phyloP scores from a whole-genome alignment of 2,329 filamentous ascomycete genomes.

The Trichothecium roseum region DNA sequence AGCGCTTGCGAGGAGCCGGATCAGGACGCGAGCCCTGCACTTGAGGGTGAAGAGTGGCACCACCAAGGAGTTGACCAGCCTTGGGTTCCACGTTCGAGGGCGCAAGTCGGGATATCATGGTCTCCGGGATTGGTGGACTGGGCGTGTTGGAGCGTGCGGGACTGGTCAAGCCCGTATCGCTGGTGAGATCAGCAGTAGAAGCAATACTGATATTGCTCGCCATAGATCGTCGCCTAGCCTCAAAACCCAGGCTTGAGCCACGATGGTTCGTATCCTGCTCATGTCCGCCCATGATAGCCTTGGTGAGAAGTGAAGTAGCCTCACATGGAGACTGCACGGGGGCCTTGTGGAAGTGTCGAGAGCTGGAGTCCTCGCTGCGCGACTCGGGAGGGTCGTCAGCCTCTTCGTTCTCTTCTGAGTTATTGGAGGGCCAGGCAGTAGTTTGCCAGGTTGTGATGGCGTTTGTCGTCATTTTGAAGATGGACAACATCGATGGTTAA shows the following conservation, averaged over 20 bases:
- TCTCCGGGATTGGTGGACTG: slow-evolving; percentile 68
- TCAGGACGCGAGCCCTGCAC: background rate
- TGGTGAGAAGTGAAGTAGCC: slow-evolving; percentile 77
- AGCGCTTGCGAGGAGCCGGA: slow-evolving; percentile 56
- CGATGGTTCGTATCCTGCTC: slow-evolving; percentile 41
- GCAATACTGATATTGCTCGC: slow-evolving; percentile 71
- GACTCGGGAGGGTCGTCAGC: slow-evolving; percentile 81
- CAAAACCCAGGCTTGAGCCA: slow-evolving; percentile 11
- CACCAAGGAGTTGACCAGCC: slow-evolving; percentile 12
- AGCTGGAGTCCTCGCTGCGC: slow-evolving; percentile 14
- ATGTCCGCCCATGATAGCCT: slow-evolving; percentile 61
- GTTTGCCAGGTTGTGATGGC: slow-evolving; percentile 13
- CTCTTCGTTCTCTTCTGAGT: slow-evolving; percentile 60
- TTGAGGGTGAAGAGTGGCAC: slow-evolving; percentile 8
- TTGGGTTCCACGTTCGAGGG: slow-evolving; percentile 17
- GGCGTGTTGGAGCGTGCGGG: slow-evolving; percentile 80
- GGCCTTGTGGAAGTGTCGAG: slow-evolving; percentile 34
- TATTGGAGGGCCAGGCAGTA: slow-evolving; percentile 21
- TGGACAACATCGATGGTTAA: slow-evolving; percentile 1
- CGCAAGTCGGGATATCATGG: slow-evolving; percentile 33
- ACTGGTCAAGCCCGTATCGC: slow-evolving; percentile 83
- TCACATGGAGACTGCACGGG: slow-evolving; percentile 36
- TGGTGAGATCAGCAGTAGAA: slow-evolving; percentile 87
- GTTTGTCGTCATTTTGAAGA: slow-evolving; percentile 16
- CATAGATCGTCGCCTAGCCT: slow-evolving; percentile 48